A percentile compares a stretch with the other conserved stretches of the same genome.
Evolutionary conservation across 2,329 filamentous ascomycete species (phyloP).

Genomic region (Colletotrichum orbiculare): DNA sequence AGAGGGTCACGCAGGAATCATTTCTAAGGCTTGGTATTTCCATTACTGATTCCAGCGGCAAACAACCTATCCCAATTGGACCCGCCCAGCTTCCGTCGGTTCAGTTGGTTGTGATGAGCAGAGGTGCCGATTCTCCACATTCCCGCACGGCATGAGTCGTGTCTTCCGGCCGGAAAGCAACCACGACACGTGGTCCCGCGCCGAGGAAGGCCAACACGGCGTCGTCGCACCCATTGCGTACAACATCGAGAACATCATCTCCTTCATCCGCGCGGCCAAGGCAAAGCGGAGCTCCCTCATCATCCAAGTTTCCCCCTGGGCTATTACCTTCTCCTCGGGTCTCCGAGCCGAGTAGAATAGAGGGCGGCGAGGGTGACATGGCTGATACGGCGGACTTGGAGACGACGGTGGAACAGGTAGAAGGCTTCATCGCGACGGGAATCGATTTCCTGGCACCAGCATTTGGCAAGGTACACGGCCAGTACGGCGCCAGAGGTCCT

Average conservation of each 20-base stretch:
- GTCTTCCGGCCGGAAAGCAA: too few relatives aligned
- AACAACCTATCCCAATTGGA: too few relatives aligned
- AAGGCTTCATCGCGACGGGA: constrained; percentile 76
- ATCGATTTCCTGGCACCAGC: constrained; percentile 81
- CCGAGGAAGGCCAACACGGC: constrained; percentile 65
- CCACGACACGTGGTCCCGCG: constrained; percentile 37
- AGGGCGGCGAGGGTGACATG: too few relatives aligned
- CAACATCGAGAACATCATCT: constrained; percentile 78
- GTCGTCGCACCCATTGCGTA: constrained; percentile 63
- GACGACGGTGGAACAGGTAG: constrained; percentile 75
- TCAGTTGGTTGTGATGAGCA: too few relatives aligned
- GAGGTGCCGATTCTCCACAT: too few relatives aligned
- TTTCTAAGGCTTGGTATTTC: too few relatives aligned
- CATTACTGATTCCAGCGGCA: too few relatives aligned
- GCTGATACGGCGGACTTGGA: too few relatives aligned
- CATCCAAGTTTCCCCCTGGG: constrained; percentile 80
- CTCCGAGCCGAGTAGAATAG: too few relatives aligned
- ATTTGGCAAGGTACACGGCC: constrained; percentile 81
- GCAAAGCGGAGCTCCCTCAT: constrained; percentile 72
- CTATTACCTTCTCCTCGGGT: constrained; percentile 67
- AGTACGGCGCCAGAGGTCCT: constrained; percentile 74
- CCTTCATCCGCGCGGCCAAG: constrained; percentile 74
- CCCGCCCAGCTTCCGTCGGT: too few relatives aligned
- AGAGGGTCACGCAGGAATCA: too few relatives aligned
- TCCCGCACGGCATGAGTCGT: too few relatives aligned